Percentiles rank a stretch among this genome's conserved stretches.
phyloP scores from a whole-genome alignment of 805 yeast species.

The Wickerhamomyces strasburgensis region DNA sequence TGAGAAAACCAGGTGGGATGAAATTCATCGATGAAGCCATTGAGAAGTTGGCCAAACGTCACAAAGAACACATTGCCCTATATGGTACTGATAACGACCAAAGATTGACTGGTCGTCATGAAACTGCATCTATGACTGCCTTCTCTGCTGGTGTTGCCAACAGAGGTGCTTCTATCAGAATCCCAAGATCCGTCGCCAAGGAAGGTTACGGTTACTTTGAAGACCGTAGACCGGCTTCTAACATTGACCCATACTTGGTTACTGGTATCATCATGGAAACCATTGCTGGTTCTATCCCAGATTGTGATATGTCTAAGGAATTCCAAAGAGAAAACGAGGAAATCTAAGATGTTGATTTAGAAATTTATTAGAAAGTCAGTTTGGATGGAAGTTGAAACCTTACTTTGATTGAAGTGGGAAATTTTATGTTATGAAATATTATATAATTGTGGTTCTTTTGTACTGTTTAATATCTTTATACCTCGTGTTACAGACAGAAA shows the following conservation, averaged over 20 bases:
- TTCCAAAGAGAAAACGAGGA: conserved; percentile 63
- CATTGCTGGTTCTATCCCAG: conserved; percentile 88
- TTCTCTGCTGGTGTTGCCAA: conserved; percentile 98
- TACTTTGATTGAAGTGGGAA: too few species aligned
- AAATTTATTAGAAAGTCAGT: too few species aligned
- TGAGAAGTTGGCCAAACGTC: conserved; percentile 92
- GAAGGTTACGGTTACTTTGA: conserved; percentile 98
- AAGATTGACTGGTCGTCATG: conserved; percentile 98
- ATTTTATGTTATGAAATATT: background rate
- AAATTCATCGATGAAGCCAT: conserved; percentile 88
- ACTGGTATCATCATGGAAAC: conserved; percentile 98
- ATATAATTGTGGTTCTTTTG: too few species aligned
- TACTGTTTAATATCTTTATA: too few species aligned
- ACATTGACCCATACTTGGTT: conserved; percentile 98
- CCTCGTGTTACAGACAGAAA: background rate
- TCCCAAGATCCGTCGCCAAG: conserved; percentile 97
- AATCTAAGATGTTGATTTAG: too few species aligned
- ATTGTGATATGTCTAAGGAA: conserved; percentile 92
- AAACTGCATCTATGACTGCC: conserved; percentile 88
- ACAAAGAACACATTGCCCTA: conserved; percentile 89
- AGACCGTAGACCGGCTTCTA: conserved; percentile 99
- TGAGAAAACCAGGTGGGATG: conserved; percentile 97
- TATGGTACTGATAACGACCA: conserved; percentile 93
- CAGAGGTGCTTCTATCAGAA: conserved; percentile 99
- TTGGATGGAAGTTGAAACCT: too few species aligned